phyloP scores from a whole-genome alignment of 257 asterid species.

The Ilex asprella region DNA sequence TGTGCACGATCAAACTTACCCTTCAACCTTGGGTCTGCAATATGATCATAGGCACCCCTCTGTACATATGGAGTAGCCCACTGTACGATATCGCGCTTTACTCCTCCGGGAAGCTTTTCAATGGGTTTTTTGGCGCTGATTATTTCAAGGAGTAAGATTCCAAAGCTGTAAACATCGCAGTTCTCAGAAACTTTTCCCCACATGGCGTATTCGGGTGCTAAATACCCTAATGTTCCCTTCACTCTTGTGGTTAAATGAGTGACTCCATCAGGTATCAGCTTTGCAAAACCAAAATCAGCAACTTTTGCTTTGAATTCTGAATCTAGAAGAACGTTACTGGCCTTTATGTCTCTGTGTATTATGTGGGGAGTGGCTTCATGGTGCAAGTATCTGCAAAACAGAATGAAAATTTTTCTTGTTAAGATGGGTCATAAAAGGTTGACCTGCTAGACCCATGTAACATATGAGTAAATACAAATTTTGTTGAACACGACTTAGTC shows the following conservation, averaged over 20 bases:
- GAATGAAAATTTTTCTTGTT: neutral
- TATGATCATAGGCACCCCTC: conserved; percentile 45
- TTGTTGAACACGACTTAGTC: no score
- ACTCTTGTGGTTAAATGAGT: conserved; percentile 68
- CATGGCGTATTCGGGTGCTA: conserved; percentile 84
- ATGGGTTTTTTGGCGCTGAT: conserved; percentile 57
- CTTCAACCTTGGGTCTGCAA: conserved; percentile 60
- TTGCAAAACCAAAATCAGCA: conserved; percentile 82
- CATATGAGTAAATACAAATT: neutral
- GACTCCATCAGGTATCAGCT: conserved; percentile 67
- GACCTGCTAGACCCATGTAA: no score
- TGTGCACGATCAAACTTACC: conserved; percentile 36
- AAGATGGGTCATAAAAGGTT: no score
- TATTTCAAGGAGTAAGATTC: conserved; percentile 62
- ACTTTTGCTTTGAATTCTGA: conserved; percentile 58
- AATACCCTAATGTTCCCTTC: conserved; percentile 72
- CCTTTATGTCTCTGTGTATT: conserved; percentile 77
- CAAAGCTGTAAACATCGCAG: conserved; percentile 77
- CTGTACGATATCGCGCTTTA: conserved; percentile 68
- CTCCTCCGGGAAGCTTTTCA: conserved; percentile 55
- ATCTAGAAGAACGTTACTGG: conserved; percentile 72
- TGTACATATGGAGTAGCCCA: conserved; percentile 57
- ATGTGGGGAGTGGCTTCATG: conserved; percentile 78
- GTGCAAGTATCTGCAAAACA: conserved; percentile 57
- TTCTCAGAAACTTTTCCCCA: conserved; percentile 81